Evolutionary conservation across 2,329 filamentous ascomycete genomes (phyloP).

Genomic region (Penicillium brasilianum): DNA sequence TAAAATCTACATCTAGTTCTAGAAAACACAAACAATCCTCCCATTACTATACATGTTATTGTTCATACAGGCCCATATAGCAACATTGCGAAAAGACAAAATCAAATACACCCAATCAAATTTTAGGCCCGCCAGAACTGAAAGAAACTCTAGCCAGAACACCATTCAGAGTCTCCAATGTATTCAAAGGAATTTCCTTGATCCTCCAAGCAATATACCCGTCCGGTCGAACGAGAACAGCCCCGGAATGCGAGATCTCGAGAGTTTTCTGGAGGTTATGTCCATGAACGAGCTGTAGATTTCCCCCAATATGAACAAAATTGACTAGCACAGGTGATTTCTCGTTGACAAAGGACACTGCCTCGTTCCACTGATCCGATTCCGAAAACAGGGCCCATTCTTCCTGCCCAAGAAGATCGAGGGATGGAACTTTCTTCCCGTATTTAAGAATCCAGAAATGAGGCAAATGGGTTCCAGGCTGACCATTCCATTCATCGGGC

Average conservation of each 20-base stretch:
- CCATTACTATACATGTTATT: not conserved
- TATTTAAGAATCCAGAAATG: slow-evolving; percentile 38
- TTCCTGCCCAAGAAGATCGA: slow-evolving; percentile 36
- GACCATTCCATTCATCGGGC: slow-evolving; percentile 33
- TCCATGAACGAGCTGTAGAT: slow-evolving; percentile 11
- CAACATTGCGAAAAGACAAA: not conserved
- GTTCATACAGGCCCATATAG: not conserved
- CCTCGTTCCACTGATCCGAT: slow-evolving; percentile 20
- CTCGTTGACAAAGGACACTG: slow-evolving; percentile 21
- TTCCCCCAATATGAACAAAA: slow-evolving; percentile 20
- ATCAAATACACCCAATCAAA: not conserved
- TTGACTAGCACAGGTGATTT: slow-evolving; percentile 10
- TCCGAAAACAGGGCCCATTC: slow-evolving; percentile 37
- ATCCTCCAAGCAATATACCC: slow-evolving; percentile 42
- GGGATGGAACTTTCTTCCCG: slow-evolving; percentile 34
- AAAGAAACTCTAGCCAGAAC: slow-evolving; percentile 12
- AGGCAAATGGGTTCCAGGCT: slow-evolving; percentile 39
- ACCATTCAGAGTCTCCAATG: not conserved
- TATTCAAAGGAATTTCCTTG: slow-evolving; percentile 1
- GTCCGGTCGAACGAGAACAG: slow-evolving; percentile 42
- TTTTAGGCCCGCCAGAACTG: not conserved
- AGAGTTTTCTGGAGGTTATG: slow-evolving; percentile 28
- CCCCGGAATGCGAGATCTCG: slow-evolving; percentile 36
- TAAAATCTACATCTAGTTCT: not conserved
- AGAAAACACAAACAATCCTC: not conserved